Percentiles rank a stretch among this genome's conserved stretches.
These are phyloP conservation scores for Lipomyces yarrowii DNA, from an alignment of 1,139 yeast species.

Conservation along the genomic window DNA sequence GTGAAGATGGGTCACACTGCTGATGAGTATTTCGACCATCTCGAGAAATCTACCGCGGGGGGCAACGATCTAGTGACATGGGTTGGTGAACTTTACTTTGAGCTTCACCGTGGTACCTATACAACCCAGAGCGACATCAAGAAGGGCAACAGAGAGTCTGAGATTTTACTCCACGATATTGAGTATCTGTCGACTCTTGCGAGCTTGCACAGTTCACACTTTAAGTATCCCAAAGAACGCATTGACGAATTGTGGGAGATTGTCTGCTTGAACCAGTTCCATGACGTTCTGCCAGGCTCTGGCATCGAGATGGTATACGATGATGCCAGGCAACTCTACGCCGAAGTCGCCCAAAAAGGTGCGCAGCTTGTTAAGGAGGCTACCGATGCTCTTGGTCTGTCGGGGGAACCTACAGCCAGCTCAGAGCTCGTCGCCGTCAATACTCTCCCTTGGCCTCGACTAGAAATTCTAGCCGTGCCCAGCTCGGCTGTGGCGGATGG, in stretches of 20 bases:
- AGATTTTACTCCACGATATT: conserved; percentile 77
- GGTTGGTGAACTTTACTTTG: conserved; percentile 92
- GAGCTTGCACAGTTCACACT: conserved; percentile 55
- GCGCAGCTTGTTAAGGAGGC: conserved; percentile 58
- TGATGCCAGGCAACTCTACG: conserved; percentile 84
- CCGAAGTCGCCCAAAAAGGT: conserved; percentile 56
- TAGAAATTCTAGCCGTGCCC: conserved; percentile 49
- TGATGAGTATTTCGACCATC: conserved; percentile 72
- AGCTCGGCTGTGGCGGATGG: conserved; percentile 7
- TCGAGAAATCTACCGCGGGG: conserved; percentile 61
- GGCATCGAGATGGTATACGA: conserved; percentile 94
- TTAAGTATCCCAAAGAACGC: conserved; percentile 69
- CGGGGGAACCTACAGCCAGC: conserved; percentile 32
- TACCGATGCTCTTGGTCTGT: conserved; percentile 48
- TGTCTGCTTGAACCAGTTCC: conserved; percentile 88
- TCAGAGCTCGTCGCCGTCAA: conserved; percentile 48
- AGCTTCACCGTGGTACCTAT: conserved; percentile 95
- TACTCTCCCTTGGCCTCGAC: conserved; percentile 71
- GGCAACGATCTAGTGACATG: conserved; percentile 79
- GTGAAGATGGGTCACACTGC: conserved; percentile 77
- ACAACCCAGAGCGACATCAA: conserved; percentile 90
- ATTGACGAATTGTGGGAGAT: conserved; percentile 83
- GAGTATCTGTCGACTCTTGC: conserved; percentile 81
- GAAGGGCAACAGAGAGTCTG: conserved; percentile 76
- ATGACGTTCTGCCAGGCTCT: conserved; percentile 95